Base-by-base conservation (phyloP, 495 filamentous ascomycete genomes). In the Cudoniella acicularis region DNA sequence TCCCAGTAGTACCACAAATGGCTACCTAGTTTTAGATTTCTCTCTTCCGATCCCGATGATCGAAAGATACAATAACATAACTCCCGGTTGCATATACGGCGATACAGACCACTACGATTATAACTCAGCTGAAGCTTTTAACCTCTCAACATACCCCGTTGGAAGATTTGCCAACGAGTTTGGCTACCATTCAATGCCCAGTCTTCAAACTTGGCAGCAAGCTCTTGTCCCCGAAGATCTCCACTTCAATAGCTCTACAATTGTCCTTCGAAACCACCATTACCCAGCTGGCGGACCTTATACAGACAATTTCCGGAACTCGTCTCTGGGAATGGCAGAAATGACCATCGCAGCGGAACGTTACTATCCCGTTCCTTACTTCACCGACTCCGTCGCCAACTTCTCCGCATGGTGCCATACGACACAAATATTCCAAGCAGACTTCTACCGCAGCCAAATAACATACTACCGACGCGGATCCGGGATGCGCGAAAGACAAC, bases 121-220 rank as follows among this genome's bases (percentile, higher is more conserved):
- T 58, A 72, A 83, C 63, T 76, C 77, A 27, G 63, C 45, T 18
- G 11, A 40, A 23, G 54, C 50, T 26, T 58, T 63, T 47, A 79
- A 89, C 21, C 50, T 62, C 13, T 49, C 45, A 2, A 49, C 4
- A 20, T 56, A 50, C 41, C 52, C 79, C 40, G 22, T 54, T 27
- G 90, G 89, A 17, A 80, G 90, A 0, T 94, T 95, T 70, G 87
- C 91, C 57, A 86, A 84, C 66, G 90, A 95, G 66, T 95, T 94
- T 64, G 90, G 90, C 55, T 92, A 88, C 82, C 79, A 88, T 61
- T 84, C 82, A 1, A 84, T 86, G 67, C 84, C 84, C 13, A 59
- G 57, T 42, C 53, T 73, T 0, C 65, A 61, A 54, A 67, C 60
- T 13, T 56, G 58, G 46, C 43, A 67, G 46, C 59, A 62, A 57